phyloP scores from a whole-genome alignment of 352 stramenopile genomes.

The Pythium plurisporium region DNA sequence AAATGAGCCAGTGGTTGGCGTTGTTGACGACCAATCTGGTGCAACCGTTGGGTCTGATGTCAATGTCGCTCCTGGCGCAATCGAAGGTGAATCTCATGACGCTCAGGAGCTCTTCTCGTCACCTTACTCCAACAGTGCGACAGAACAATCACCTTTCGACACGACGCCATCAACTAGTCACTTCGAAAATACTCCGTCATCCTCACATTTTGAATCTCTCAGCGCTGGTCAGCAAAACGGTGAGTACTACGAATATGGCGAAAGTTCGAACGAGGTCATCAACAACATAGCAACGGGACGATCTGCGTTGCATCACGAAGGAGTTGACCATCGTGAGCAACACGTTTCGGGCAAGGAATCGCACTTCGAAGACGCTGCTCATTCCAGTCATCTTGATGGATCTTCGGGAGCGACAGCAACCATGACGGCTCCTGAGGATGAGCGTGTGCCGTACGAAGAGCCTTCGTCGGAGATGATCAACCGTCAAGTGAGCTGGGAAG shows the following conservation, averaged over 20 bases:
- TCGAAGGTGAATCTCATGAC: background rate
- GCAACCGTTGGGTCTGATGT: too few species aligned
- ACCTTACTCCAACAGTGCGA: background rate
- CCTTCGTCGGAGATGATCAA: background rate
- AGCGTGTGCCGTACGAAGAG: too few species aligned
- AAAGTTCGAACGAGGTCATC: background rate
- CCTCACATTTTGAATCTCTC: background rate
- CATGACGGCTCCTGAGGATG: too few species aligned
- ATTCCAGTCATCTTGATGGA: background rate
- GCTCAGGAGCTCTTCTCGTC: too few species aligned
- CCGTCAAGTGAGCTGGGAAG: conserved; percentile 16
- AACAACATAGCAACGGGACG: background rate
- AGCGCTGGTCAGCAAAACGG: background rate
- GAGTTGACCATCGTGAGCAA: background rate
- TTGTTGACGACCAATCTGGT: background rate
- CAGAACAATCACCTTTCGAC: background rate
- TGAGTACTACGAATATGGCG: background rate
- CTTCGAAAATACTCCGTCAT: background rate
- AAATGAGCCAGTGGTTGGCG: background rate
- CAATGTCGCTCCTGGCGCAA: too few species aligned
- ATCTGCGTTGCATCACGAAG: background rate
- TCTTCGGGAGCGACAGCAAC: too few species aligned
- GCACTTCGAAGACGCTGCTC: too few species aligned
- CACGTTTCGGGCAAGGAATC: too few species aligned
- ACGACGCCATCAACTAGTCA: background rate